Base-by-base conservation (phyloP, 805 yeast species). In the Candida sakaeoensis region DNA sequence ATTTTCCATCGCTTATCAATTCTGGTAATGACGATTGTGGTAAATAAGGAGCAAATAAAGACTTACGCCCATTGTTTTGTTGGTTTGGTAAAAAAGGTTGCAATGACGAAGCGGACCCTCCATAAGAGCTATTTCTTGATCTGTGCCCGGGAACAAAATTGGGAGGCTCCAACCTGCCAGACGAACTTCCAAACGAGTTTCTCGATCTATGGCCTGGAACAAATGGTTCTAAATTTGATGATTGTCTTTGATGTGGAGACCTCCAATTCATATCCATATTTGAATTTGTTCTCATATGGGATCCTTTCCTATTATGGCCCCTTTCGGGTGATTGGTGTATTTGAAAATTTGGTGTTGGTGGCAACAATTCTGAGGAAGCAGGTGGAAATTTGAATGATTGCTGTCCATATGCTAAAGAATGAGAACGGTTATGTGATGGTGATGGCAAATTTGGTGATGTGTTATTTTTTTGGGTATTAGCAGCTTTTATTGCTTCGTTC, bases 21-120 rank as follows among this genome's bases (percentile, higher is more conserved):
- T 82, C 95, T 2, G 98, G 98, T 35, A 93, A 77, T 2, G 95
- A 80, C 3, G 89, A 83, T 57, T 93, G 99, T 3, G 98, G 96
- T 38, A 93, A 73, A 57, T 93, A 93, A 5, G 99, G 99, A 12
- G 97, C 95, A 68, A 93, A 93, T 37, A 93, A 72, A 0, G 96
- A 85, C 52, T 85, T 85, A 51, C 93, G 68, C 33, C 72, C 74
- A 41, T 65, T 68, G 37, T 59, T 63, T 24, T 33, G 36, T 23
- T 33, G 36, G 16, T 19, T 22, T n/a, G 59, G 40, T 42, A 69
- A 65, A 39, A 57, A 68, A 7, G 17, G 32, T 2, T 66, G 54
- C 45, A 69, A 52, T 1, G 73, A 67, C 25, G 82, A 78, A 15
- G 79, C 65, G 6, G 32, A 28, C 1, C 70, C 70, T 8, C 70